phyloP scores from a whole-genome alignment of 805 yeast genomes.

The Geotrichum ghanense region DNA sequence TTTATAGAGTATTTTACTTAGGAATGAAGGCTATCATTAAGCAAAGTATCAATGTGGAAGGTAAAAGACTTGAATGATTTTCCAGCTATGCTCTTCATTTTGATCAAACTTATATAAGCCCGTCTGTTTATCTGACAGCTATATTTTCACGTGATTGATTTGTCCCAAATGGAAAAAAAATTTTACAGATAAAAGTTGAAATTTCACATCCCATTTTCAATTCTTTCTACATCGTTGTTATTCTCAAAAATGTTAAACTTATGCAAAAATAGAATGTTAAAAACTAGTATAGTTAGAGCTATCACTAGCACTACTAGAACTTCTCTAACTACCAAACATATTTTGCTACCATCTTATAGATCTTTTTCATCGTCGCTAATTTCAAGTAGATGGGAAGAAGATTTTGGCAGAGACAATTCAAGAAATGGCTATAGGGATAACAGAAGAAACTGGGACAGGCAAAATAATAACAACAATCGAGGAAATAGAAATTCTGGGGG shows the following conservation, averaged over 20 bases:
- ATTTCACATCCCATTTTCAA: background rate
- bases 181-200: background rate
- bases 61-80: no score
- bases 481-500: background rate
- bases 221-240: background rate
- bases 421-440: background rate
- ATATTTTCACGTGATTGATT: no score
- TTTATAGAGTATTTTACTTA: no score
- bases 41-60: no score
- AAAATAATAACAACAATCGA: no score
- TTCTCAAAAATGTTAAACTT: background rate
- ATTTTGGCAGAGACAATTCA: background rate
- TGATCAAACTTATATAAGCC: no score
- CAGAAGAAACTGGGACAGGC: no score
- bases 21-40: no score
- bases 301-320: background rate
- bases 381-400: background rate
- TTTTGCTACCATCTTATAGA: background rate
- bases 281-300: background rate
- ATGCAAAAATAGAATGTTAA: background rate
- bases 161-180: no score
- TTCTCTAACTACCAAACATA: background rate
- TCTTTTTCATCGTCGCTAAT: background rate
- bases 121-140: no score
- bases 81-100: no score